Conservation (phyloP, 192 early-diverging fungal species). For the Coemansia sp. region DNA sequence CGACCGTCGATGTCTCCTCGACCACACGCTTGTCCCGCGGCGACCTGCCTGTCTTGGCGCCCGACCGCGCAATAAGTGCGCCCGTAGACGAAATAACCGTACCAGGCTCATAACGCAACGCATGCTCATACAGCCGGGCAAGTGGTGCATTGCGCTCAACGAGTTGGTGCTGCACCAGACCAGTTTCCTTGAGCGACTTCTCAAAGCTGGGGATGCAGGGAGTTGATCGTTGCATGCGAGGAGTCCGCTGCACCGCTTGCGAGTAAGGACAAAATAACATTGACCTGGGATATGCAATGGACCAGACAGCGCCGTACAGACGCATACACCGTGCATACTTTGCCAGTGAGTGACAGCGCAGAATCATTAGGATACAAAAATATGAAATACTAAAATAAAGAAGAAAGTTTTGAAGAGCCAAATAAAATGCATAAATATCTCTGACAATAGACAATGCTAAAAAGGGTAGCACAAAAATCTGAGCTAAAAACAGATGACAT, state of each 20-base stretch:
- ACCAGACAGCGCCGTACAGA: not conserved
- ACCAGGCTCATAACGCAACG: slow-evolving; percentile 77
- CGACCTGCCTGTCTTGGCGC: slow-evolving; percentile 89
- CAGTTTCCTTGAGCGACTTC: slow-evolving; percentile 7
- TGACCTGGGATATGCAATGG: not conserved
- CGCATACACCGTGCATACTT: not conserved
- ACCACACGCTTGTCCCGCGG: slow-evolving; percentile 98
- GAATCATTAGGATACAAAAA: not conserved
- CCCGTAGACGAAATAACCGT: slow-evolving; percentile 89
- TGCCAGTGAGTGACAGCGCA: not conserved
- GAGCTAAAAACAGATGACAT: not conserved
- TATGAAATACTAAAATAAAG: not conserved
- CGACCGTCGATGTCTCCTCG: slow-evolving; percentile 75
- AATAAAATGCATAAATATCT: not conserved
- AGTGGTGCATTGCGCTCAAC: slow-evolving; percentile 83
- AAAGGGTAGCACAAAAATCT: not conserved
- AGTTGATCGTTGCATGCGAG: not conserved
- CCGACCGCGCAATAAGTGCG: slow-evolving; percentile 87
- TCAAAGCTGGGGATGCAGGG: not conserved
- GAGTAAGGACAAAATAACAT: not conserved
- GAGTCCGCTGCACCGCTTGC: not conserved
- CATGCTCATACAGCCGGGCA: slow-evolving; percentile 91
- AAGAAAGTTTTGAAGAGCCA: not conserved
- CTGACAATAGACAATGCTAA: not conserved
- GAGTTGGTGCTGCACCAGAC: not conserved